Percentiles rank a stretch among this genome's conserved stretches.
These are phyloP conservation scores for Cnidoscolus chayamansa DNA, from an alignment of 441 rosid genomes.

Conservation along the genomic window DNA sequence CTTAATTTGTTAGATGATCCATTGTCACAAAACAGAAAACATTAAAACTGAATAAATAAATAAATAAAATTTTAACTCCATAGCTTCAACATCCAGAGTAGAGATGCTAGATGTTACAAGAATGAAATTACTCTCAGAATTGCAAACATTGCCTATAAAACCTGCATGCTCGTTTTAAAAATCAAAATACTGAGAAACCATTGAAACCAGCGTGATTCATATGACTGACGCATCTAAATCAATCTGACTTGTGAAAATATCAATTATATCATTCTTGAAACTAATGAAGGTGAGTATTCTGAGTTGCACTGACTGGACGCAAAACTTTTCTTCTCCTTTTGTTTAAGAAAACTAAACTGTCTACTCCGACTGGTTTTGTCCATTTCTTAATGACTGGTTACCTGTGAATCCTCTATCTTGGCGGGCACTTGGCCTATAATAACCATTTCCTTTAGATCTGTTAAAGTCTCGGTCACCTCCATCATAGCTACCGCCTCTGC, in stretches of 20 bases:
- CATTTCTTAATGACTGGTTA: conserved; percentile 33
- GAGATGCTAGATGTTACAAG: background rate
- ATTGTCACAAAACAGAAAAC: background rate
- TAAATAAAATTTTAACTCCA: background rate
- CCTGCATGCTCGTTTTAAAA: conserved; percentile 1
- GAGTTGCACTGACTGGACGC: conserved; percentile 20
- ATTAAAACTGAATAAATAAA: background rate
- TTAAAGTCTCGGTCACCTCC: conserved; percentile 46
- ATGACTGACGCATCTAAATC: conserved; percentile 10
- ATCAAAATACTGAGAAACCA: conserved; percentile 5
- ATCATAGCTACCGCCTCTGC: conserved; percentile 37
- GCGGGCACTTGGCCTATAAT: conserved; percentile 35
- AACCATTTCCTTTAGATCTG: conserved; percentile 54
- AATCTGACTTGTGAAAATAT: conserved; percentile 22
- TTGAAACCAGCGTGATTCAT: conserved; percentile 2
- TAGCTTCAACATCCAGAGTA: background rate
- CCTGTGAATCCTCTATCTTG: conserved; percentile 43
- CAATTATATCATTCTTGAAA: conserved; percentile 20
- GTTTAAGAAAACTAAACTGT: conserved; percentile 19
- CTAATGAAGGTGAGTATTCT: conserved; percentile 22
- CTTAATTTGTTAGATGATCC: background rate
- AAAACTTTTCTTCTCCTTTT: conserved; percentile 28
- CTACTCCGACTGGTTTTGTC: conserved; percentile 35
- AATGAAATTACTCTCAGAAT: conserved; percentile 25
- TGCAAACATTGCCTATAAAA: conserved; percentile 21